phyloP scores from a whole-genome alignment of 2,329 filamentous ascomycete species.

The Polychaeton citri region DNA sequence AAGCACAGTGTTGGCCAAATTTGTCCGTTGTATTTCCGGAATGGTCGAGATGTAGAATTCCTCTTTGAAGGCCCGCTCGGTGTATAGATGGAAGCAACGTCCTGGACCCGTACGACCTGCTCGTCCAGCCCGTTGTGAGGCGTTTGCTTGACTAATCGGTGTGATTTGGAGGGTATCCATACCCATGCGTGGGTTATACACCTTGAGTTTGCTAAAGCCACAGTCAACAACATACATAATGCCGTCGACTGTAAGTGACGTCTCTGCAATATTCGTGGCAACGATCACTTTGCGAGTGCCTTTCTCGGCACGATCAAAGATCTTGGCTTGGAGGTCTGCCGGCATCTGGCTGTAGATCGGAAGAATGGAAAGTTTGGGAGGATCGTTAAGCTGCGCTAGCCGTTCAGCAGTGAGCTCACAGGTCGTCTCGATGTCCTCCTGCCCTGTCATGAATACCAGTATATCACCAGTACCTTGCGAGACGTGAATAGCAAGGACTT shows the following conservation, averaged over 20 bases:
- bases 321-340: constrained; percentile 91
- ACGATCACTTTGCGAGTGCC: constrained; percentile 96
- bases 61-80: constrained; percentile 87
- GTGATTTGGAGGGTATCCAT: constrained; percentile 99
- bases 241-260: constrained; percentile 91
- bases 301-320: constrained; percentile 81
- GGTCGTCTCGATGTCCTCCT: constrained; percentile 95
- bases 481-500: constrained; percentile 89
- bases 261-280: constrained; percentile 96
- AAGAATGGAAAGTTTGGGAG: constrained; percentile 83
- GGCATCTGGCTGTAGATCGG: constrained; percentile 99
- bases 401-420: constrained; percentile 86
- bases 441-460: constrained; percentile 96
- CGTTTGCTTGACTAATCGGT: constrained; percentile 92
- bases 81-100: constrained; percentile 88
- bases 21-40: constrained; percentile 93
- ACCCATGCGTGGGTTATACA: constrained; percentile 97
- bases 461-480: constrained; percentile 90
- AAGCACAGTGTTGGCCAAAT: constrained; percentile 86
- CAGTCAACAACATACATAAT: constrained; percentile 99
- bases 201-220: constrained; percentile 93
- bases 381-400: constrained; percentile 79
- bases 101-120: constrained; percentile 90
- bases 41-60: constrained; percentile 96
- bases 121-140: constrained; percentile 81